Conservation (phyloP, 176 grass and related monocot species). For the Hordeum vulgare region MorexV3_pseudomolecules_assembly NC_058519.1:291632197-291632696, state of each 20-base stretch:
- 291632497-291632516: conserved; percentile 85
- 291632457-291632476: conserved; percentile 90
- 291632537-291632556: neutral
- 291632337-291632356: neutral
- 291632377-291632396: conserved; percentile 25
- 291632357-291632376: conserved; percentile 8
- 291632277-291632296: neutral
- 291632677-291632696: neutral
- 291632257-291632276: conserved; percentile 15
- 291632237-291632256: neutral
- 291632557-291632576: neutral
- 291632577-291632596: too few species aligned
- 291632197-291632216: neutral
- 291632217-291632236: neutral
- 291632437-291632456: conserved; percentile 97
- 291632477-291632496: conserved; percentile 73
- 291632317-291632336: neutral
- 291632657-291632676: neutral
- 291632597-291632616: too few species aligned
- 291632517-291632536: conserved; percentile 47
- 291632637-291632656: neutral
- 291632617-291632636: too few species aligned
- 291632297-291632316: neutral
- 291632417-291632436: conserved; percentile 84
- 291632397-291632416: conserved; percentile 75